These are phyloP conservation scores for Candida pseudofarinosa DNA, from an alignment of 805 yeast genomes.

Conservation along the genomic window DNA sequence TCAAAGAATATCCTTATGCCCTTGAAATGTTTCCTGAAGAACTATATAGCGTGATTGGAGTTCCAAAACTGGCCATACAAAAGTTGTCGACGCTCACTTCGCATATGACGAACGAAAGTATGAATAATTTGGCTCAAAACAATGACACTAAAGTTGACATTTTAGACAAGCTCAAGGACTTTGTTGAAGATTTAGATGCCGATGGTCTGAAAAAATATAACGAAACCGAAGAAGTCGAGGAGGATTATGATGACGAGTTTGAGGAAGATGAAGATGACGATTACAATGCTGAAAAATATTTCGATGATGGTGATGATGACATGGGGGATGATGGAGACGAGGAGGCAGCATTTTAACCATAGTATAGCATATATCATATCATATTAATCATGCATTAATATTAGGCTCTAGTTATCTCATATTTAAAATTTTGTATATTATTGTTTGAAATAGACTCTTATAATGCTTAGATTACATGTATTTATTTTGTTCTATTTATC, in stretches of 20 bases:
- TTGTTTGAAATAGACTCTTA: conserved; percentile 2
- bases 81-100: conserved; percentile 41
- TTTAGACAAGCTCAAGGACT: conserved; percentile 37
- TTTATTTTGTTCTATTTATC: conserved; percentile 1
- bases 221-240: conserved; percentile 39
- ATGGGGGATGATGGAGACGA: conserved; percentile 60
- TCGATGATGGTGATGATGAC: conserved; percentile 63
- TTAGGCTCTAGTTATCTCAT: neutral
- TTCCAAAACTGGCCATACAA: conserved; percentile 49
- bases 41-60: conserved; percentile 67
- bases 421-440: conserved; percentile 1
- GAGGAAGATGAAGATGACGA: conserved; percentile 76
- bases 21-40: conserved; percentile 74
- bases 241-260: conserved; percentile 62
- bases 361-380: neutral
- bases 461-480: conserved; percentile 4
- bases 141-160: conserved; percentile 33
- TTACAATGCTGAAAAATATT: conserved; percentile 75
- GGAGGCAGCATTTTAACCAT: conserved; percentile 60
- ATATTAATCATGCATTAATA: neutral
- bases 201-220: conserved; percentile 40
- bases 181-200: conserved; percentile 44
- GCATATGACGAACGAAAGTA: conserved; percentile 36
- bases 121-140: conserved; percentile 20
- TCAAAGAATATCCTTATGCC: conserved; percentile 75